These are phyloP conservation scores for Penicillium sp. DNA, from an alignment of 2,329 filamentous ascomycete genomes.

Conservation along the genomic window DNA sequence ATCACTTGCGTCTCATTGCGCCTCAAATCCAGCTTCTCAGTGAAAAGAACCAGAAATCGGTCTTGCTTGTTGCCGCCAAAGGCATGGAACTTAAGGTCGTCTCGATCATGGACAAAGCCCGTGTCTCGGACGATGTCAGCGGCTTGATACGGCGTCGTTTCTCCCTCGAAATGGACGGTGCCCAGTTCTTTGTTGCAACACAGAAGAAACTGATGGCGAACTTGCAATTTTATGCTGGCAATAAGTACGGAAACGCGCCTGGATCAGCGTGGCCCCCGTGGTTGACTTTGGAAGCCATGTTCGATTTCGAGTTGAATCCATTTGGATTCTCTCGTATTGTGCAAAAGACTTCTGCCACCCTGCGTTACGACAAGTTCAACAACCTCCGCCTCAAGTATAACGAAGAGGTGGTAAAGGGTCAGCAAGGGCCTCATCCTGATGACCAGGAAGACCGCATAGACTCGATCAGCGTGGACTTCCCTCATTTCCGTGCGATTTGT, in stretches of 20 bases:
- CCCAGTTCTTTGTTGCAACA: conserved; percentile 96
- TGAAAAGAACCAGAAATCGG: conserved; percentile 95
- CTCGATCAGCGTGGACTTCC: conserved; percentile 95
- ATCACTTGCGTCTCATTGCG: conserved; percentile 90
- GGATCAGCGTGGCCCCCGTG: conserved; percentile 95
- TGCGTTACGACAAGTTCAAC: conserved; percentile 98
- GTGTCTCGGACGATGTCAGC: conserved; percentile 87
- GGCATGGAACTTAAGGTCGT: conserved; percentile 98
- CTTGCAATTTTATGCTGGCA: conserved; percentile 90
- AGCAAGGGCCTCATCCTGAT: conserved; percentile 39
- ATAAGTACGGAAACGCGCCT: conserved; percentile 79
- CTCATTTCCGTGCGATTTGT: conserved; percentile 88
- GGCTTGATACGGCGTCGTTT: conserved; percentile 94
- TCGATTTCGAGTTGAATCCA: conserved; percentile 87
- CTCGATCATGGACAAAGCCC: conserved; percentile 95
- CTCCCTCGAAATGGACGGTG: conserved; percentile 91
- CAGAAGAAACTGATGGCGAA: conserved; percentile 87
- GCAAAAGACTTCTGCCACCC: conserved; percentile 89
- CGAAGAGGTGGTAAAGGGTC: conserved; percentile 74
- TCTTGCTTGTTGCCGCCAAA: conserved; percentile 94
- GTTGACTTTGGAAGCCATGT: conserved; percentile 98
- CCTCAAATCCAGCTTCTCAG: conserved; percentile 98
- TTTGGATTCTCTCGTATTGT: conserved; percentile 98
- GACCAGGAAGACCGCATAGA: conserved; percentile 77
- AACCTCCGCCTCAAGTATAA: conserved; percentile 95